Base-by-base conservation (phyloP, 331 rosid genomes). In the Prunus yedoensis region DNA sequence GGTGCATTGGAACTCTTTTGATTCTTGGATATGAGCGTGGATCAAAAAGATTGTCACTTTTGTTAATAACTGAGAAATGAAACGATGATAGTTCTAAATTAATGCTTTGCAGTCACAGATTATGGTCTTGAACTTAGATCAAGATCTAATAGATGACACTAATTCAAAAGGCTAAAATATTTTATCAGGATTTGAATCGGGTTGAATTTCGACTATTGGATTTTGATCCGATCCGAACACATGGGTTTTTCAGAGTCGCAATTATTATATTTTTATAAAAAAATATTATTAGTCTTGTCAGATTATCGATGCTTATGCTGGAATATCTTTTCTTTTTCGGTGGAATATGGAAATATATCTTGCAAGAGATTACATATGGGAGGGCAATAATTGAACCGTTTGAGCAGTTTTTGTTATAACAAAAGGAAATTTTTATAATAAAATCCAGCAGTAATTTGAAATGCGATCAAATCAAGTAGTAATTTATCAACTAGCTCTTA, bases 41-140 rank as follows among this genome's bases (percentile, higher is more conserved):
- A 69, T 69, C 15, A 56, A 72, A 77, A 57, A 2, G 20, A 8
- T 73, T 9, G 63, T 45, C 75, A 47, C 60, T 70, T 41, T 13
- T 70, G 52, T 27, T 60, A 2, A 47, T 47, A 59, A 59, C 58
- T 10, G 28, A 3, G 45, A 32, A 71, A 27, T 43, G 67, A 12
- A 72, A 28, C 27, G 63, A 41, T n/a, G 68, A 73, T 21, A 56
- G 59, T 3, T 38, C 52, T n/a, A n/a, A 28, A 20, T 28, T 23
- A 12, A 28, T 4, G 10, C 4, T 35, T 38, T 41, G 70, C 70
- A 45, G 18, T n/a, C 21, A 8, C 77, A 74, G 8, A 4, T 32
- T 32, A 53, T 52, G 5, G 41, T 51, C 30, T 51, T 32, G 4
- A 32, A 32, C 63, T 30, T 53, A 43, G 23, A 18, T 65, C 30